phyloP scores from a whole-genome alignment of 371 early-diverging fungal genomes.

The Actinomucor elegans region DNA sequence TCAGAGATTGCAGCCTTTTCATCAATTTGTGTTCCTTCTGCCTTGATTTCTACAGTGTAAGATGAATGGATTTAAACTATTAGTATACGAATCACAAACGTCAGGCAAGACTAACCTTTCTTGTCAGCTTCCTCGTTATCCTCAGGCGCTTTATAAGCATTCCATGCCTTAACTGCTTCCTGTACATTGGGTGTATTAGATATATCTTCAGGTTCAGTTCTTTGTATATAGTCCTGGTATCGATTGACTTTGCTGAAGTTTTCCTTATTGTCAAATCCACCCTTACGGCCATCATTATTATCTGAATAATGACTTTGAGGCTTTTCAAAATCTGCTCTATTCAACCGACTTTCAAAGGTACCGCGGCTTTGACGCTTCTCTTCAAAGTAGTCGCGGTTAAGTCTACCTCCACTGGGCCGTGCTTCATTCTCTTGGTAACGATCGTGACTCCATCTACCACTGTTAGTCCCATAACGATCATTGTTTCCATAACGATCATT shows the following conservation, averaged over 20 bases:
- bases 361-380: neutral
- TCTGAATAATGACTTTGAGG: neutral
- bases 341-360: neutral
- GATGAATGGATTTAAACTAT: no score
- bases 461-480: neutral
- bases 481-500: neutral
- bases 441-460: neutral
- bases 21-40: no score
- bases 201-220: neutral
- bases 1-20: no score
- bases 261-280: slow-evolving; percentile 1
- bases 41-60: no score
- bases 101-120: neutral
- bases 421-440: neutral
- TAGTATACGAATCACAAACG: neutral
- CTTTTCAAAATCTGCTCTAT: neutral
- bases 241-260: slow-evolving; percentile 1
- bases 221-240: neutral
- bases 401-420: neutral
- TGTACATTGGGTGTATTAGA: neutral
- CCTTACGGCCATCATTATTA: neutral
- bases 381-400: slow-evolving; percentile 10
- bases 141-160: slow-evolving; percentile 4
- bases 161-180: slow-evolving; percentile 2
- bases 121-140: neutral